A percentile compares a stretch with the other conserved stretches of the same genome.
Conservation (phyloP, 169 alveolate genomes). For the Cryptosporidium sp. region DNA sequence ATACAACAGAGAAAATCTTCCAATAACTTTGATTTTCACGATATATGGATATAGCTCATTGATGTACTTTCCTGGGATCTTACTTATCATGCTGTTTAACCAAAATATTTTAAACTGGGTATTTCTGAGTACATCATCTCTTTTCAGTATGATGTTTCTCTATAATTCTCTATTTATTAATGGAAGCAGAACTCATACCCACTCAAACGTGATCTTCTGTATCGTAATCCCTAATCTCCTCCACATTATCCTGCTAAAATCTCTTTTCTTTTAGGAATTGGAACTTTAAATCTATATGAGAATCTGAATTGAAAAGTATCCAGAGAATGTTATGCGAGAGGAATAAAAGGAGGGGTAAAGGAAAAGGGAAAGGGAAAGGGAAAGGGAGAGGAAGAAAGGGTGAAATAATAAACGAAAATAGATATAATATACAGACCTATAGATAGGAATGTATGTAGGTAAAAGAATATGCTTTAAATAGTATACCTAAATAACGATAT, state of each 20-base stretch:
- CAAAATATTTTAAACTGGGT: constrained; percentile 31
- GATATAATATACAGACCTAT: background rate
- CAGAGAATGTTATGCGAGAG: background rate
- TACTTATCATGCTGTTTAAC: constrained; percentile 19
- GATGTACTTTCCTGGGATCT: constrained; percentile 37
- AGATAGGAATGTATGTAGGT: background rate
- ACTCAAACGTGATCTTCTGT: background rate
- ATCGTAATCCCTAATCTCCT: constrained; percentile 28
- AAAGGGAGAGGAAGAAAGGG: no score
- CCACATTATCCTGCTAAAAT: constrained; percentile 14
- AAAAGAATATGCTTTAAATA: no score
- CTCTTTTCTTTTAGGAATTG: background rate
- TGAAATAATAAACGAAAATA: no score
- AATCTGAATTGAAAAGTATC: no score
- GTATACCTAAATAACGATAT: background rate
- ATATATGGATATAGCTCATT: constrained; percentile 65
- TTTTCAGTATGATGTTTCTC: constrained; percentile 34
- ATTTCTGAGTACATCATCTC: constrained; percentile 5
- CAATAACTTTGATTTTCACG: constrained; percentile 40
- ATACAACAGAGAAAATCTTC: constrained; percentile 23
- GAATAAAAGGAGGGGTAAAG: background rate
- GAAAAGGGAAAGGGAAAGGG: no score
- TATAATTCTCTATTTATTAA: constrained; percentile 45
- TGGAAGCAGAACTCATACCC: constrained; percentile 30
- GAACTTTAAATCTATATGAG: no score